Evolutionary conservation across 345 rosid species (phyloP).

Genomic region (Bruguiera gymnorhiza): DNA sequence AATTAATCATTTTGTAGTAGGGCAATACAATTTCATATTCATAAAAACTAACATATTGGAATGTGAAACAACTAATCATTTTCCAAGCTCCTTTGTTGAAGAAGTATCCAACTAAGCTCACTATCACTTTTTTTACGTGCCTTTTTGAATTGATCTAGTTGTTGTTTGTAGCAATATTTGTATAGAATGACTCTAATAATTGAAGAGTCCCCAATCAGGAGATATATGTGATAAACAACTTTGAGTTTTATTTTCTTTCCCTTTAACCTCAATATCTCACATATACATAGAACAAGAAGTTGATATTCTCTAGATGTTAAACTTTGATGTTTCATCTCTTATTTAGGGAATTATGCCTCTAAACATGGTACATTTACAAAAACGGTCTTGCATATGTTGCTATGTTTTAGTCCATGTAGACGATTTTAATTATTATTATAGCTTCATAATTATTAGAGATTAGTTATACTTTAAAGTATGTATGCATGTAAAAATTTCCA

Average conservation of each 20-base stretch:
- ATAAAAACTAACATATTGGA: neutral
- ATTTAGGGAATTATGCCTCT: constrained; percentile 62
- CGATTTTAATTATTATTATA: constrained; percentile 64
- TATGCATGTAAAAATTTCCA: neutral
- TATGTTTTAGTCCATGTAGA: constrained; percentile 70
- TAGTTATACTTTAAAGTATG: constrained; percentile 57
- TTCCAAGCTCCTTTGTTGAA: constrained; percentile 69
- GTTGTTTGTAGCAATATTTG: constrained; percentile 55
- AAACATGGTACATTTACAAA: constrained; percentile 76
- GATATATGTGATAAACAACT: constrained; percentile 34
- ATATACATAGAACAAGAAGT: no score
- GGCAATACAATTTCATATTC: neutral
- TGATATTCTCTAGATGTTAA: neutral
- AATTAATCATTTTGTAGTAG: no score
- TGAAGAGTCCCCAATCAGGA: constrained; percentile 61
- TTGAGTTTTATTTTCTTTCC: neutral
- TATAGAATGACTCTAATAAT: constrained; percentile 48
- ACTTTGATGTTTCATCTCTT: neutral
- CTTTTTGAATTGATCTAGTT: constrained; percentile 75
- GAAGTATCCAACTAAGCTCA: constrained; percentile 71
- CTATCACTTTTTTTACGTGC: constrained; percentile 64
- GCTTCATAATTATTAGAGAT: constrained; percentile 61
- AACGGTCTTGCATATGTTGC: constrained; percentile 76
- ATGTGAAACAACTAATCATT: neutral
- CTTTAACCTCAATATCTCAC: no score